Percentiles rank a stretch among this genome's conserved stretches.
phyloP scores from a whole-genome alignment of 768 basidiomycete species.

The Nidula microcarpa region DNA sequence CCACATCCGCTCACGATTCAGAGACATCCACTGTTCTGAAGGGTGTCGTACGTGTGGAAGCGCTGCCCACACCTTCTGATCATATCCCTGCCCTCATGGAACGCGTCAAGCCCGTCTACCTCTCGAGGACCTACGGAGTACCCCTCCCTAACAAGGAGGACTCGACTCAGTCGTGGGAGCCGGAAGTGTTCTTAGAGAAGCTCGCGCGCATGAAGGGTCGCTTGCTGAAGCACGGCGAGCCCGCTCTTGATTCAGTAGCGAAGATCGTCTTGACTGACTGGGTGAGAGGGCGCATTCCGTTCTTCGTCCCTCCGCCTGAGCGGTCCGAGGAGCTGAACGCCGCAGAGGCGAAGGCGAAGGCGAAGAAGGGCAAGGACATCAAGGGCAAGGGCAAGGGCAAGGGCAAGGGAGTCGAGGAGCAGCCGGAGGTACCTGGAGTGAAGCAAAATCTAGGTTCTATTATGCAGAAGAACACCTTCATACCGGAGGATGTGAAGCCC shows the following conservation, averaged over 20 bases:
- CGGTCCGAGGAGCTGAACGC: conserved; percentile 67
- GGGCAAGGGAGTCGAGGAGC: conserved; percentile 14
- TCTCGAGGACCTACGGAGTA: conserved; percentile 80
- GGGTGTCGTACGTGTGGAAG: conserved; percentile 95
- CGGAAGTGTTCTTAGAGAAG: conserved; percentile 78
- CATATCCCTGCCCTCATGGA: conserved; percentile 86
- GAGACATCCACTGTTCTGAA: conserved; percentile 93
- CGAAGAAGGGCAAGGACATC: conserved; percentile 20
- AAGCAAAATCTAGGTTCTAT: conserved; percentile 86
- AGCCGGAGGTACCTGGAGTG: conserved; percentile 53
- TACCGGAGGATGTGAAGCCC: conserved; percentile 77
- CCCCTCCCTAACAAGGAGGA: conserved; percentile 58
- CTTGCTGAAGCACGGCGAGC: conserved; percentile 90
- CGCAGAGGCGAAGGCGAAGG: conserved; percentile 54
- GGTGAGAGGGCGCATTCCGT: conserved; percentile 96
- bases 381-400: conserved; percentile 56
- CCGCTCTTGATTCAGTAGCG: conserved; percentile 86
- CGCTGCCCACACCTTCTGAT: conserved; percentile 86
- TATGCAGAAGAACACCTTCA: conserved; percentile 84
- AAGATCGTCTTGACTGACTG: conserved; percentile 96
- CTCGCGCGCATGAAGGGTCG: conserved; percentile 91
- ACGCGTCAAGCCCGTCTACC: conserved; percentile 91
- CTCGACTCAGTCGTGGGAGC: conserved; percentile 52
- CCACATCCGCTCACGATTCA: conserved; percentile 86
- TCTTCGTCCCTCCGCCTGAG: conserved; percentile 91